These are phyloP conservation scores for Prunus davidiana DNA, from an alignment of 306 rosid species.

Conservation along the genomic window DNA sequence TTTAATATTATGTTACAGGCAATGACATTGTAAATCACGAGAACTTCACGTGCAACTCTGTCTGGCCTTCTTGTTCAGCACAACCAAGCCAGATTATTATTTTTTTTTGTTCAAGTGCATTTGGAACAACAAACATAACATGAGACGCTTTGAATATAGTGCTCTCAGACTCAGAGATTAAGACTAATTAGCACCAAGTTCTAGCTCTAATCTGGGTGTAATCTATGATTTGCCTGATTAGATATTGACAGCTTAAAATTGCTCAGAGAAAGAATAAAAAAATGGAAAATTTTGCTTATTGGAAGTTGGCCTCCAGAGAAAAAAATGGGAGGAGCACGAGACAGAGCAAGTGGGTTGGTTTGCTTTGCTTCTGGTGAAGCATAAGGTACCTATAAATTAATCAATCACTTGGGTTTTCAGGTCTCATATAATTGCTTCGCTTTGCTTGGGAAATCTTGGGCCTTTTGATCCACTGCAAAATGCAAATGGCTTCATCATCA, in stretches of 20 bases:
- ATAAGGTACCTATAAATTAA: conserved; percentile 16
- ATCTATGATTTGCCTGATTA: conserved; percentile 8
- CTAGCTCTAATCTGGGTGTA: conserved; percentile 17
- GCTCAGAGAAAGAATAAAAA: conserved; percentile 15
- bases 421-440: neutral
- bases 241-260: conserved; percentile 35
- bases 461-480: conserved; percentile 8
- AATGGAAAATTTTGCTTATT: conserved; percentile 7
- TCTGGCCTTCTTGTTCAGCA: conserved; percentile 60
- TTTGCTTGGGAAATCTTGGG: neutral
- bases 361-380: conserved; percentile 42
- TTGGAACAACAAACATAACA: conserved; percentile 28
- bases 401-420: conserved; percentile 27
- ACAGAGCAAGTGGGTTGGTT: conserved; percentile 50
- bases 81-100: conserved; percentile 25
- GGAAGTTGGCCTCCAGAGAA: conserved; percentile 36
- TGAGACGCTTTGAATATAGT: conserved; percentile 42
- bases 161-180: conserved; percentile 29
- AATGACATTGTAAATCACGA: conserved; percentile 80
- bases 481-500: conserved; percentile 1
- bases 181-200: conserved; percentile 19
- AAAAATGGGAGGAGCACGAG: conserved; percentile 65
- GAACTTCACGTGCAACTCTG: conserved; percentile 93
- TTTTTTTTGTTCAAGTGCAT: conserved; percentile 7
- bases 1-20: conserved; percentile 18